These are phyloP conservation scores for Globisporangium rhizosaccharum DNA, from an alignment of 352 stramenopile genomes.

Conservation along the genomic window DNA sequence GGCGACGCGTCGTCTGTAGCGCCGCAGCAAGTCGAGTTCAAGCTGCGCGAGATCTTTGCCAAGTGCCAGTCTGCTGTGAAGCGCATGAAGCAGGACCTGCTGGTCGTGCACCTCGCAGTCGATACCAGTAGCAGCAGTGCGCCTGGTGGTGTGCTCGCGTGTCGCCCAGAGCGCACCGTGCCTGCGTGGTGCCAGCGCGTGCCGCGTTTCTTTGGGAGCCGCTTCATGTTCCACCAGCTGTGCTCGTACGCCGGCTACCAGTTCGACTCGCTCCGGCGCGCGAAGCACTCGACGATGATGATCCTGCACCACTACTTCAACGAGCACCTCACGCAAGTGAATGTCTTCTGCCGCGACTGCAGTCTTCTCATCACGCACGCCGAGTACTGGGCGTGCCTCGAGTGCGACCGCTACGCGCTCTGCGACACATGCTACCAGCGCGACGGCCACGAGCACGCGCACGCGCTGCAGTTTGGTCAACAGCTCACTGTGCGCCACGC, in stretches of 20 bases:
- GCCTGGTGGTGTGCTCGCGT: constrained; percentile 9
- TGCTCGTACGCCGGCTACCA: constrained; percentile 74
- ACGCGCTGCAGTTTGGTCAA: constrained; percentile 40
- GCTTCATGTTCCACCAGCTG: constrained; percentile 87
- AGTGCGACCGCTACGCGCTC: constrained; percentile 52
- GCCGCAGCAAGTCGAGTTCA: constrained; percentile 39
- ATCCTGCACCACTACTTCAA: constrained; percentile 87
- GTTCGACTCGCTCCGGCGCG: constrained; percentile 83
- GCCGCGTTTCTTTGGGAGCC: constrained; percentile 75
- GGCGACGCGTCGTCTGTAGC: background rate
- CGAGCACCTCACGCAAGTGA: constrained; percentile 57
- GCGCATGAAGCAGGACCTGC: constrained; percentile 70
- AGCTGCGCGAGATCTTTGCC: constrained; percentile 63
- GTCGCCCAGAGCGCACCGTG: constrained; percentile 32
- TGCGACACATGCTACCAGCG: constrained; percentile 66
- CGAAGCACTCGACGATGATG: constrained; percentile 90
- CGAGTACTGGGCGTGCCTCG: constrained; percentile 55
- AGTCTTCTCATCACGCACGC: constrained; percentile 71
- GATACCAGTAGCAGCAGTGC: background rate
- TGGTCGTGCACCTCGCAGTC: constrained; percentile 64
- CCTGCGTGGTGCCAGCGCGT: constrained; percentile 51
- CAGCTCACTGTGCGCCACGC: constrained; percentile 5
- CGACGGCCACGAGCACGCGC: constrained; percentile 35
- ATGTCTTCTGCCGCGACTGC: constrained; percentile 76
- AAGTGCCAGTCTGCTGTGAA: constrained; percentile 57